Conservation (phyloP, 352 stramenopile species). For the Globisporangium splendens region DNA sequence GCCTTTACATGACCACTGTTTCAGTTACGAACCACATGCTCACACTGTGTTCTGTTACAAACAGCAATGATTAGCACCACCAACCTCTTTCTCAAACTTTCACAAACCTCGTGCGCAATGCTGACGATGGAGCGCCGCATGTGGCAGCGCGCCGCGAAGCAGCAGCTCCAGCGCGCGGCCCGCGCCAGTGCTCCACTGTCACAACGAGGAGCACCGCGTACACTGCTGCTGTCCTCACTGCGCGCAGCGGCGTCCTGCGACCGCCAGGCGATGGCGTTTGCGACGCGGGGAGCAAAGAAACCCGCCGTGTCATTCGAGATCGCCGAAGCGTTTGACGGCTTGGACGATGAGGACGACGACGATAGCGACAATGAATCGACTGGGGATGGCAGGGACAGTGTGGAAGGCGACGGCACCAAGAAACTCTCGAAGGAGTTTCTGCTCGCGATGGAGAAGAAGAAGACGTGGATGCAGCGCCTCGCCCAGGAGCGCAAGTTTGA, state of each 20-base stretch:
- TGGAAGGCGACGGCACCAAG: slow-evolving; percentile 21
- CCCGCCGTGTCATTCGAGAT: slow-evolving; percentile 45
- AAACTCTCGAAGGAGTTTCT: slow-evolving; percentile 41
- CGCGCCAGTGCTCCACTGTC: too few relatives aligned
- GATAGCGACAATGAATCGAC: not conserved
- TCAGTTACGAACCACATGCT: too few relatives aligned
- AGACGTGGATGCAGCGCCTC: slow-evolving; percentile 55
- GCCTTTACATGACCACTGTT: too few relatives aligned
- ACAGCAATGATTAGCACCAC: too few relatives aligned
- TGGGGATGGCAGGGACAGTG: not conserved
- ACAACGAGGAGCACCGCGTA: not conserved
- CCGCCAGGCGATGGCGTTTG: not conserved
- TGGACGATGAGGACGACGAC: slow-evolving; percentile 36
- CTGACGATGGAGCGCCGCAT: too few relatives aligned
- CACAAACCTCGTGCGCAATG: too few relatives aligned
- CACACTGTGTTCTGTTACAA: too few relatives aligned
- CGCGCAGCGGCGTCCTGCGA: too few relatives aligned
- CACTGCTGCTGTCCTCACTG: not conserved
- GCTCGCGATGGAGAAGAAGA: slow-evolving; percentile 62
- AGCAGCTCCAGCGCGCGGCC: slow-evolving; percentile 1
- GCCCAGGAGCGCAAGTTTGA: slow-evolving; percentile 29
- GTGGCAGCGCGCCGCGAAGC: not conserved
- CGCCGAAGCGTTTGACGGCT: slow-evolving; percentile 47
- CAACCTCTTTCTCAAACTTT: too few relatives aligned
- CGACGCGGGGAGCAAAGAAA: not conserved